Evolutionary conservation across 2,329 filamentous ascomycete species (phyloP), one percentile per base, ranked within the genome.

Genomic region (Fusarium stilboides): DNA sequence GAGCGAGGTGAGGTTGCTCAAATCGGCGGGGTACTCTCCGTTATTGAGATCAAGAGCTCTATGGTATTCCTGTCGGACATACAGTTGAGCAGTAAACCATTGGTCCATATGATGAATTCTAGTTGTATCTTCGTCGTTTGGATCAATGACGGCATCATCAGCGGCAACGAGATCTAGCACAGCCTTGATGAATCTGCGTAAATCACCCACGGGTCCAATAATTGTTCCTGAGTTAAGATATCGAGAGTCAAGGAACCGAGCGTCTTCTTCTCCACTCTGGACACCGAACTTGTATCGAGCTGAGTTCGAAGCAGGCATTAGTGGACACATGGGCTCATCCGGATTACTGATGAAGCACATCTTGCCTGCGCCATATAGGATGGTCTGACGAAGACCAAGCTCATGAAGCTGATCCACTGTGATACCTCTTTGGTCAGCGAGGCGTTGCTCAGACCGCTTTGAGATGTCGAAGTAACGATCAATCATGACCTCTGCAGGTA

Each of bases 1-100:
- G 2, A 55, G n/a, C 28, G 52, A 45, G 0, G 52, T 31, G 10
- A 55, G 49, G 37, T 83, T 84, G 57, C 58, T 72, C 52, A 65
- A 70, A 36, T 64, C 63, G 3, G 36, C 43, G 3, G 65, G 68
- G 31, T 57, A 57, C 15, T 47, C 20, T 33, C 62, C 68, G 20
- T 40, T 42, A 1, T 55, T 65, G 13, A 68, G 24, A 19, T 68
- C 51, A 13, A 69, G 42, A 14, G 57, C 37, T n/a, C 71, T 49
- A 28, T 71, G 57, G n/a, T 68, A 68, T 49, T 74, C 70, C 47
- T 74, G 71, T 2, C 66, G 65, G 8, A 60, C 70, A 15, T 71
- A 70, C 14, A 72, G 20, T n/a, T 54, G 63, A 8, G 61, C 53
- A n/a, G 67, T 57, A 57, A 69, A 74, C 31, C 51, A 62, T 54